Base-by-base conservation (phyloP, 345 rosid genomes). In the Adansonia digitata region DNA sequence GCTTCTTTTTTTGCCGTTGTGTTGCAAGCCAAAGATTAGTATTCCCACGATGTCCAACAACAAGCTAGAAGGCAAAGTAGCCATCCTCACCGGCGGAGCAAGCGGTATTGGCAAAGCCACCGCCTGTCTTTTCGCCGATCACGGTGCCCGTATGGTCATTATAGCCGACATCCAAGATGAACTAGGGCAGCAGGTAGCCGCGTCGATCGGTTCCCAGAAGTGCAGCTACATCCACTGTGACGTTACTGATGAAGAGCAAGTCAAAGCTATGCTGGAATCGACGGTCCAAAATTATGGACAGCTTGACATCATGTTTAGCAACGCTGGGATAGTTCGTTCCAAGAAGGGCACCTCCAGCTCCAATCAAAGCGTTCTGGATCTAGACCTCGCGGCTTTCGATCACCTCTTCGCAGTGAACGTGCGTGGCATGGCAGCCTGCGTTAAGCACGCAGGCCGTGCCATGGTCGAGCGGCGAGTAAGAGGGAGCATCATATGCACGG, bases 131-230 rank as follows among this genome's bases (percentile, higher is more conserved):
- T 69, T 46, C 0, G 72, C 72, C 24, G 26, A 69, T 29, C 72
- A 69, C 14, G 57, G 72, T 45, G 56, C 72, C 37, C 55, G 13
- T 9, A 68, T 43, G 22, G 14, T 45, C 12, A 35, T 68, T 18
- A 68, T 68, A 20, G 57, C 72, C 13, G 72, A 69, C 17, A 69
- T 69, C 35, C 72, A 69, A 69, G 72, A 69, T 14, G 20, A 45
- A 15, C 26, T 46, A 11, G 72, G 72, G 17, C 22, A 7, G 11
- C 72, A 69, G 29, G 72, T 69, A 48, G 57, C 72, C 4, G 39
- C 53, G 45, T 68, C 72, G 4, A 45, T 68, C 55, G 72, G 55
- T 24, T 10, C 52, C 8, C 39, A 26, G 3, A 11, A 14, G 0
- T 45, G 56, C 35, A 5, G 0, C 72, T 68, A 45, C 72, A 14